Evolutionary conservation across 305 asterid genomes (phyloP).

Genomic region (Fraxinus platypoda): DNA sequence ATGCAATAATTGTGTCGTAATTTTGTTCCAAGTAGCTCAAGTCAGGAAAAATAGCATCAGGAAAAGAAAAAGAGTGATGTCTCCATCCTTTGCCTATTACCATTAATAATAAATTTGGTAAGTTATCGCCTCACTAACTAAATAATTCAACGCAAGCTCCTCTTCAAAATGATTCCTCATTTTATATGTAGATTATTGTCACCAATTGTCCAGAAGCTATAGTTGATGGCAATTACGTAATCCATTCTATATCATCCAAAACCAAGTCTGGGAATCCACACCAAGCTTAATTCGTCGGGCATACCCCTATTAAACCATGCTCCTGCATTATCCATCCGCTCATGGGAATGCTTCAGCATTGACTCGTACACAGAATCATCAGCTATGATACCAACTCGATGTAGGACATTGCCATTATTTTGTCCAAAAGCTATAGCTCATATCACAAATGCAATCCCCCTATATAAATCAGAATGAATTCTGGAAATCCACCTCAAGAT

Average conservation of each 20-base stretch:
- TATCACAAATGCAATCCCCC: not conserved
- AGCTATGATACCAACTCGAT: too few species aligned
- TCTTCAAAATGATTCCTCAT: not conserved
- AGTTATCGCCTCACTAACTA: not conserved
- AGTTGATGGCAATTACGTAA: not conserved
- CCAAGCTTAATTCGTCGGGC: not conserved
- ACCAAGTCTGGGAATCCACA: not conserved
- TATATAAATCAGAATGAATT: not conserved
- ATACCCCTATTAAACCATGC: not conserved
- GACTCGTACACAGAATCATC: not conserved
- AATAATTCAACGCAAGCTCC: not conserved
- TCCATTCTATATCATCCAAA: not conserved
- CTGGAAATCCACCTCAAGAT: not conserved
- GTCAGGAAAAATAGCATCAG: not conserved
- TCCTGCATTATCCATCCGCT: not conserved
- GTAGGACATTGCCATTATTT: not conserved
- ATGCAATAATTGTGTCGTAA: not conserved
- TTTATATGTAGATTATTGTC: not conserved
- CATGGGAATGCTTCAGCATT: not conserved
- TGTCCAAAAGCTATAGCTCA: not conserved
- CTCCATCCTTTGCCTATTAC: not conserved
- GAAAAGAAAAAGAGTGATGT: not conserved
- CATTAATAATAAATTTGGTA: too few species aligned
- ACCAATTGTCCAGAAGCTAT: not conserved
- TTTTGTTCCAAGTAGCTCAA: not conserved